Evolutionary conservation across 441 rosid genomes (phyloP), one percentile per base, ranked within the genome.

Genomic region (Arabidopsis hybrid): DNA sequence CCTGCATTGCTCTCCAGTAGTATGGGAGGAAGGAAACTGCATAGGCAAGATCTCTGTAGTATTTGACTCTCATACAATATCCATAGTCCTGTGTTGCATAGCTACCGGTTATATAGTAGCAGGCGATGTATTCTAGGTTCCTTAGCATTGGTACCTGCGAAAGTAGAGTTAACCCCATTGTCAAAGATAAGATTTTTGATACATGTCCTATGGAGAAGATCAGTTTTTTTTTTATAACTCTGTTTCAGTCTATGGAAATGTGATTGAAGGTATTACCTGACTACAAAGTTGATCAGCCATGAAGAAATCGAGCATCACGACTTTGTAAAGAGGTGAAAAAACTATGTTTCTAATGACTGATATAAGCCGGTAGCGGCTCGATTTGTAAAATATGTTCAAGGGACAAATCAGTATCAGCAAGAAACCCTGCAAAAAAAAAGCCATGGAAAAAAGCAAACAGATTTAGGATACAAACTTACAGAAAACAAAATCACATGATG

Each of bases 1-100:
- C 99, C 97, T 95, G 98, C 99, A 92, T 92, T n/a, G 99, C 98
- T 69, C 99, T 89, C 98, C 97, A 95, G 87, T 92, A 92, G 81
- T 95, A 95, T 18, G 99, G 99, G 8, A 95, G 83, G 79, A 95
- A 95, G 72, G 99, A 95, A 45, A 92, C 99, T 14, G 95, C 99
- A 74, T 91, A 95, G 13, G 94, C 91, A 31, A 95, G 91, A 85
- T 92, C 97, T 60, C 87, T 87, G 83, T 84, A 95, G 75, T 93
- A 86, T 47, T 82, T 86, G 38, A 84, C 84, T 75, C 83, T 86
- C 89, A 78, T 89, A 87, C 99, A 95, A 69, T 93, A 90, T 57
- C 91, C 90, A 29, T 88, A 95, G 84, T 95, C 96, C 53, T 90
- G 95, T 0, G 87, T 90, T 85, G 87, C 87, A 80, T 79, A 95